phyloP scores from a whole-genome alignment of 1,284 basidiomycete species.

The Veloboletus limbatus region DNA sequence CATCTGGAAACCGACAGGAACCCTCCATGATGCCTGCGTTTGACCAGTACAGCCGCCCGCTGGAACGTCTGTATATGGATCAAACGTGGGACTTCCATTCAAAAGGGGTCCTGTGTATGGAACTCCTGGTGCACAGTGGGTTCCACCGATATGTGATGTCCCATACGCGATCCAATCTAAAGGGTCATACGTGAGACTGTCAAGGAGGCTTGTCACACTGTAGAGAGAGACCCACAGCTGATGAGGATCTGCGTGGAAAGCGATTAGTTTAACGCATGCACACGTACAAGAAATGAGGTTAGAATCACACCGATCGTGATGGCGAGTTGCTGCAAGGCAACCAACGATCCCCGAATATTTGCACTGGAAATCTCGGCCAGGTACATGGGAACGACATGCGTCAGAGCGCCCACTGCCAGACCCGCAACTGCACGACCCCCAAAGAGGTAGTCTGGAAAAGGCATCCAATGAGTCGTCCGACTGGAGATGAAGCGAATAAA shows the following conservation, averaged over 20 bases:
- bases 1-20: conserved; percentile 32
- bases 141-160: conserved; percentile 36
- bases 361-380: conserved; percentile 36
- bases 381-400: conserved; percentile 37
- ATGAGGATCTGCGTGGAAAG: conserved; percentile 25
- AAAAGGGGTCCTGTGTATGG: conserved; percentile 34
- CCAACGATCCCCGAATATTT: conserved; percentile 36
- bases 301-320: conserved; percentile 34
- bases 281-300: background rate
- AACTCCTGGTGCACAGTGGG: conserved; percentile 29
- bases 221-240: conserved; percentile 26
- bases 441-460: conserved; percentile 27
- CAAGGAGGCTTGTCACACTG: background rate
- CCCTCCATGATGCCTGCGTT: conserved; percentile 32
- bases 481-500: background rate
- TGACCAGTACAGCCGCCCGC: conserved; percentile 33
- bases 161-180: conserved; percentile 36
- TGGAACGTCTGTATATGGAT: conserved; percentile 32
- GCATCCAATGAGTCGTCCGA: background rate
- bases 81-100: conserved; percentile 33
- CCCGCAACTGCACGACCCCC: conserved; percentile 34
- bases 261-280: background rate
- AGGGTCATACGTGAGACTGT: background rate
- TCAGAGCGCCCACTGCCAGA: conserved; percentile 32
- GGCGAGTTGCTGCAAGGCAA: conserved; percentile 33